Percentiles rank a stretch among this genome's conserved stretches.
Conservation (phyloP, 768 basidiomycete species). For the Xerocomellus intermedius region DNA sequence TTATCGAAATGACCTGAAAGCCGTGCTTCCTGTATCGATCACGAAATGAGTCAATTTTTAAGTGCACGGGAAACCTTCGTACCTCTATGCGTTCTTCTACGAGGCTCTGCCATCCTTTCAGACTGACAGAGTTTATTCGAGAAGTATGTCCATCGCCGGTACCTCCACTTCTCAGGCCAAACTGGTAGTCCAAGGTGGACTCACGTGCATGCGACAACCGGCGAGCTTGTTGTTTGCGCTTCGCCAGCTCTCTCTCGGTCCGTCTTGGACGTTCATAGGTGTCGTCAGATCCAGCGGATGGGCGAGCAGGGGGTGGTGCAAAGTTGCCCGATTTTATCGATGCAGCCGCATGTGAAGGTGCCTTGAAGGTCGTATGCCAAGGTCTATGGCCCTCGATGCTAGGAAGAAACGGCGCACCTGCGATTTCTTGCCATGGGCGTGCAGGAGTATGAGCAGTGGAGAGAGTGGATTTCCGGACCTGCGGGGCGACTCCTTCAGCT, state of each 20-base stretch:
- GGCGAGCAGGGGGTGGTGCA: conserved; percentile 24
- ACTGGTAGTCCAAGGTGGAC: conserved; percentile 70
- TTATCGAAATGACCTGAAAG: conserved; percentile 67
- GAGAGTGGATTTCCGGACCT: conserved; percentile 25
- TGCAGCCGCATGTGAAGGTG: conserved; percentile 51
- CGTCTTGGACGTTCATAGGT: conserved; percentile 40
- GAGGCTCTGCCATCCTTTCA: conserved; percentile 75
- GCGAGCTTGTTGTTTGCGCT: conserved; percentile 51
- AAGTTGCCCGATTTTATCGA: conserved; percentile 55
- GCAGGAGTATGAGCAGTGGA: conserved; percentile 2
- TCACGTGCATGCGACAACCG: conserved; percentile 65
- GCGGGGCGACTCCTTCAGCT: conserved; percentile 53
- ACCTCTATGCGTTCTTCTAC: conserved; percentile 84
- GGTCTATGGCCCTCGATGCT: conserved; percentile 57
- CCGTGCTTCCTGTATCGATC: conserved; percentile 52
- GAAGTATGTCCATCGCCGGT: conserved; percentile 3
- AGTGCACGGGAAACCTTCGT: conserved; percentile 7
- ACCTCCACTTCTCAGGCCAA: conserved; percentile 47
- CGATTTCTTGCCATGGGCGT: conserved; percentile 13
- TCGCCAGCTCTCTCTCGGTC: conserved; percentile 49
- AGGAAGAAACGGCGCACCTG: conserved; percentile 52
- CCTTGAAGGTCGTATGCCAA: conserved; percentile 68
- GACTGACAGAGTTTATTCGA: conserved; percentile 53
- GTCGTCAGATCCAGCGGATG: conserved; percentile 15
- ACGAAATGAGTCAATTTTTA: neutral